phyloP scores from a whole-genome alignment of 2,329 filamentous ascomycete genomes.

The Davidsoniella virescens region DNA sequence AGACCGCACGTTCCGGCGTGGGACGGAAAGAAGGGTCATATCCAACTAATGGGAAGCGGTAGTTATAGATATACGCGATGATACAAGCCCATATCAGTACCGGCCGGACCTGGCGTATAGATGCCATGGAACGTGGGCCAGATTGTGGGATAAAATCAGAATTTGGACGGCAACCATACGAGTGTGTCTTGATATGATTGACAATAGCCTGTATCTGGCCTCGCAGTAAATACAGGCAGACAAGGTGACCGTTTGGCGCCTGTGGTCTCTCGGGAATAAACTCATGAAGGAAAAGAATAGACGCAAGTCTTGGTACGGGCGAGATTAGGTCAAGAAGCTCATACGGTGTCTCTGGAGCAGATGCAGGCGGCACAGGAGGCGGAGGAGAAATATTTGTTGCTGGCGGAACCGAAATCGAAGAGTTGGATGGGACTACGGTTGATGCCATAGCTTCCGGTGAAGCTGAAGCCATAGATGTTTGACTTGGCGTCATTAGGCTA shows the following conservation, averaged over 20 bases:
- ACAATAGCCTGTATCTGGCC: conserved; percentile 11
- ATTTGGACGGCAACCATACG: neutral
- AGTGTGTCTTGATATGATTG: conserved; percentile 11
- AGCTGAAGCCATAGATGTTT: neutral
- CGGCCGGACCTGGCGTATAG: conserved; percentile 6
- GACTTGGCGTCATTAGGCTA: conserved; percentile 3
- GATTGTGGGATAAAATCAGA: no score
- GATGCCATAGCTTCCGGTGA: neutral
- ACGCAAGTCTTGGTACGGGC: conserved; percentile 5
- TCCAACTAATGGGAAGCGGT: conserved; percentile 5
- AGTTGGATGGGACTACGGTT: neutral
- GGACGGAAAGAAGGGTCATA: conserved; percentile 7
- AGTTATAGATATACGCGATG: conserved; percentile 12
- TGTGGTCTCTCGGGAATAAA: conserved; percentile 10
- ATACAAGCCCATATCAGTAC: conserved; percentile 12
- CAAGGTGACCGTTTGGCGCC: conserved; percentile 8
- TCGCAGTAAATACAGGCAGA: conserved; percentile 3
- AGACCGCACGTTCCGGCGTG: conserved; percentile 7
- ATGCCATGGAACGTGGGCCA: neutral
- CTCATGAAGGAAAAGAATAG: conserved; percentile 8
- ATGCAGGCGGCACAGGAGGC: neutral
- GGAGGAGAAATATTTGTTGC: neutral
- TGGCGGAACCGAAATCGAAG: neutral
- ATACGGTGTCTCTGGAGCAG: neutral
- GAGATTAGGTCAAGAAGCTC: conserved; percentile 7